Base-by-base conservation (phyloP, 305 asterid genomes). In the Ruellia speciosa region DNA sequence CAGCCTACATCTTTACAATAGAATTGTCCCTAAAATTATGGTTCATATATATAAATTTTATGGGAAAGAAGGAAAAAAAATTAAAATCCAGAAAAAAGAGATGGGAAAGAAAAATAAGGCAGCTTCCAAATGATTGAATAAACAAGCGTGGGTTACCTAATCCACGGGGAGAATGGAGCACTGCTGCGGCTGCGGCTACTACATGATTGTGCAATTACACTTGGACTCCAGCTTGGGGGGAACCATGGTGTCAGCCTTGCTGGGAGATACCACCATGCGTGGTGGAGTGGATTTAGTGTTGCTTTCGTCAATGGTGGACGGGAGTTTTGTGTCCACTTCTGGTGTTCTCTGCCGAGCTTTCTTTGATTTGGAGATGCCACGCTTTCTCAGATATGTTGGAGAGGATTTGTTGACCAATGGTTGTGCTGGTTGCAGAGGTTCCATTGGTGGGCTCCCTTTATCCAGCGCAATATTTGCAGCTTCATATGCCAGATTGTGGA, bases 171-270 rank as follows among this genome's bases (percentile, higher is more conserved):
- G 48, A 49, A 47, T 24, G 31, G 4, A 24, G 31, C 31, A 4
- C 31, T 24, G 4, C 31, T 24, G 31, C 31, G 4, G 4, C 31
- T 24, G 31, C 49, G 2, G 16, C 49, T 11, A n/a, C 75, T 75
- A 88, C 98, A 92, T 92, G 66, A 92, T 88, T 65, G 75, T 68
- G 83, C 99, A 92, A 56, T 92, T 92, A 74, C 99, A 92, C 79
- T 88, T 92, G 33, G 99, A 92, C 76, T 92, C 99, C 46, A 75
- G 84, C 82, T 82, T 88, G 37, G 88, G 96, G 67, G 95, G 95
- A 72, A 79, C 79, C 71, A 65, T 48, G 68, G 71, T 76, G 58
- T 82, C 84, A 18, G 55, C 70, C 20, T 79, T 84, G 46, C 67
- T 74, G 37, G 89, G 87, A 65, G 74, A 70, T 60, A 75, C 79